phyloP scores from a whole-genome alignment of 2,329 filamentous ascomycete genomes.

The Leptographium lundbergii region DNA sequence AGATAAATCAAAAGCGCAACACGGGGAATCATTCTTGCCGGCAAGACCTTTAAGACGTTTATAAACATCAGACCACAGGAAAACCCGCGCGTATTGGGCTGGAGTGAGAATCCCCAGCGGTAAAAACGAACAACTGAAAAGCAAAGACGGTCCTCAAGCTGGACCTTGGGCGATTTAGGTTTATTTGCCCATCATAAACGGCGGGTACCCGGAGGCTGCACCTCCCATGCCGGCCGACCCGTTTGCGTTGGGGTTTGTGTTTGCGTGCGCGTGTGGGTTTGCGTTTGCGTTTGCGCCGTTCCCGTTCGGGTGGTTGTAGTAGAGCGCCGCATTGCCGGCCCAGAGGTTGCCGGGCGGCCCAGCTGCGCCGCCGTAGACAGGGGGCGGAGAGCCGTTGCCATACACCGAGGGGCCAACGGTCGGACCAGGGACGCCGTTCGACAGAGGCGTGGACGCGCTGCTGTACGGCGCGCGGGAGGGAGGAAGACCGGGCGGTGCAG shows the following conservation, averaged over 20 bases:
- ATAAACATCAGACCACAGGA: neutral
- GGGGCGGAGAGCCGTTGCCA: slow-evolving; percentile 4
- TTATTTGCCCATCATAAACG: slow-evolving; percentile 16
- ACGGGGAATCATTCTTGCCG: slow-evolving; percentile 6
- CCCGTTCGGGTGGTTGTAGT: neutral
- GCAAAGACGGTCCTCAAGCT: neutral
- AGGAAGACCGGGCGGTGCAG: slow-evolving; percentile 59
- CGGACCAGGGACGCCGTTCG: neutral
- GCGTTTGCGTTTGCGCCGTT: neutral
- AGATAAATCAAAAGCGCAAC: neutral
- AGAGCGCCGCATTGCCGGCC: slow-evolving; percentile 9
- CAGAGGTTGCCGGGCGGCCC: slow-evolving; percentile 10
- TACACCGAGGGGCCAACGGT: slow-evolving; percentile 5
- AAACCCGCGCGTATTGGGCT: neutral
- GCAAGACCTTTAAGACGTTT: neutral
- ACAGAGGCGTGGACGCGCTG: neutral
- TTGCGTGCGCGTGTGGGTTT: neutral
- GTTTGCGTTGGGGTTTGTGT: neutral
- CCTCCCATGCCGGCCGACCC: neutral
- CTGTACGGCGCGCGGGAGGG: slow-evolving; percentile 13
- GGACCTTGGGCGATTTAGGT: neutral
- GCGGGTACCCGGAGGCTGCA: slow-evolving; percentile 12
- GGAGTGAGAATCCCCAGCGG: too few relatives aligned
- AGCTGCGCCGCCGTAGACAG: neutral
- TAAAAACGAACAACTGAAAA: neutral